Evolutionary conservation across 1,139 yeast genomes (phyloP).

Genomic region (Diutina siamensis): DNA sequence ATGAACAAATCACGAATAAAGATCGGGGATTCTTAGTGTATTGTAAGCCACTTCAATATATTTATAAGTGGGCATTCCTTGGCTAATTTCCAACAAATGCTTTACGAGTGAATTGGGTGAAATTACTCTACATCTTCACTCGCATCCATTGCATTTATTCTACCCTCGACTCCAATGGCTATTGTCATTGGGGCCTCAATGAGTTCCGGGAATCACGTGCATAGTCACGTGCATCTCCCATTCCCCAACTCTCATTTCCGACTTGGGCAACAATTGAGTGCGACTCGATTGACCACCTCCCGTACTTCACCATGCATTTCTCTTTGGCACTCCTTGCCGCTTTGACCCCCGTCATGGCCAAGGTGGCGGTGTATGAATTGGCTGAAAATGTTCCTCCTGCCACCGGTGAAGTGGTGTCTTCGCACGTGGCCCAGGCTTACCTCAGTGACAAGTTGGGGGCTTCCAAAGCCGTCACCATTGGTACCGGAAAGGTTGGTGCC

Average conservation of each 20-base stretch:
- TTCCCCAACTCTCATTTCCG: not conserved
- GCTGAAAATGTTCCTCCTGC: not conserved
- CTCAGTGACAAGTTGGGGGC: conserved; percentile 4
- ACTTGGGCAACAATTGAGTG: not conserved
- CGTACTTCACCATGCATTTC: not conserved
- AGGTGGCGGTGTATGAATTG: conserved; percentile 4
- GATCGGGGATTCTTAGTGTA: no score
- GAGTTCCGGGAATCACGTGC: not conserved
- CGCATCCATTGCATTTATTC: no score
- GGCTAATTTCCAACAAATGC: no score
- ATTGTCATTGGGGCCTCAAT: not conserved
- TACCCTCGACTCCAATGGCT: no score
- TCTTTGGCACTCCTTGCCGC: conserved; percentile 1
- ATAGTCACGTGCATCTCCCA: not conserved
- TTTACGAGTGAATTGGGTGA: no score
- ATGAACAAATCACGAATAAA: no score
- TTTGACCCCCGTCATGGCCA: conserved; percentile 3
- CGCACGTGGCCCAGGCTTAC: not conserved
- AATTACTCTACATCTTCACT: no score
- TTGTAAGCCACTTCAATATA: no score
- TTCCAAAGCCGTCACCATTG: not conserved
- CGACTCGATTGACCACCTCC: not conserved
- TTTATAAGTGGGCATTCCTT: no score
- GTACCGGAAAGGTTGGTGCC: not conserved
- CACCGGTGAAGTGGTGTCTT: not conserved